Conservation (phyloP, 2,329 filamentous ascomycete species). For the Fusarium drepaniforme region DNA sequence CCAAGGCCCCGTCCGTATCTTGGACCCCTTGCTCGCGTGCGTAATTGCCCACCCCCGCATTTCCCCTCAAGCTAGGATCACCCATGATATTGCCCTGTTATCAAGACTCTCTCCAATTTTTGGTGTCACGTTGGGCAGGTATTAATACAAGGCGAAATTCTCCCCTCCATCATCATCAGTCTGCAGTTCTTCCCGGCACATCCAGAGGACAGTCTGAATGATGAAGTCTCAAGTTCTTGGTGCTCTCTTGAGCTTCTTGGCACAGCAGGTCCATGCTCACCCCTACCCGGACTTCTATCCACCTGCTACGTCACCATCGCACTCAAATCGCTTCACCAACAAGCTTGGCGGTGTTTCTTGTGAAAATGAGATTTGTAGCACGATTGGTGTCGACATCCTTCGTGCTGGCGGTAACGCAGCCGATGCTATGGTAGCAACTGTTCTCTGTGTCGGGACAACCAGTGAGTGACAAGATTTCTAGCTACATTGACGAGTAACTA, state of each 20-base stretch:
- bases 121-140: neutral
- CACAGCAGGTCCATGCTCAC: neutral
- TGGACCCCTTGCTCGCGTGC: neutral
- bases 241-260: slow-evolving; percentile 25
- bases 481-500: neutral
- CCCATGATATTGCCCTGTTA: neutral
- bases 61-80: neutral
- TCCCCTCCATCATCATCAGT: neutral
- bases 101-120: neutral
- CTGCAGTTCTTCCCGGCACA: neutral
- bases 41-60: slow-evolving; percentile 14
- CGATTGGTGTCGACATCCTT: slow-evolving; percentile 68
- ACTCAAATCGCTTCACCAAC: slow-evolving; percentile 15
- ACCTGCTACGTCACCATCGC: slow-evolving; percentile 12
- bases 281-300: slow-evolving; percentile 23
- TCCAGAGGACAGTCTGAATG: neutral
- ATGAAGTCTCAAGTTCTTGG: neutral
- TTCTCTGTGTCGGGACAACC: slow-evolving; percentile 73
- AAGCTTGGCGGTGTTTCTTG: slow-evolving; percentile 70
- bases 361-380: slow-evolving; percentile 69
- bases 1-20: neutral
- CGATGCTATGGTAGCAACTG: slow-evolving; percentile 74
- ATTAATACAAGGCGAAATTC: neutral
- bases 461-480: slow-evolving; percentile 38
- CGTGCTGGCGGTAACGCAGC: slow-evolving; percentile 74